phyloP scores from a whole-genome alignment of 2,329 filamentous ascomycete species.

The Ascochyta lentis region DNA sequence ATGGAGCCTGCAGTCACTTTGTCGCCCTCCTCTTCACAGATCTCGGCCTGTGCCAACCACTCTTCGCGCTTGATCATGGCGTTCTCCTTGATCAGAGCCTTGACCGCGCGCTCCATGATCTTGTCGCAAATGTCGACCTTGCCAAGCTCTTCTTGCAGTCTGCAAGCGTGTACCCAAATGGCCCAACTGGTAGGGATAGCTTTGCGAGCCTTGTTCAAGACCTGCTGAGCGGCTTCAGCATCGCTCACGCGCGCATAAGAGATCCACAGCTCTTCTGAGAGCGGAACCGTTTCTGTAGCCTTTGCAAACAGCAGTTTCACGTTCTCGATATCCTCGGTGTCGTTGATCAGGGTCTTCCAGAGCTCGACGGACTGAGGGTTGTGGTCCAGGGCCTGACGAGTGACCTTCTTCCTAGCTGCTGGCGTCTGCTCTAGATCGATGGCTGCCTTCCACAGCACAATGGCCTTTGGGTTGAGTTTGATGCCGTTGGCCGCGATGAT shows the following conservation, averaged over 20 bases:
- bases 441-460: constrained; percentile 91
- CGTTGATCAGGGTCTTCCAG: constrained; percentile 98
- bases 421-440: constrained; percentile 88
- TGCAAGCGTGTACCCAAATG: constrained; percentile 94
- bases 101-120: constrained; percentile 93
- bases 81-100: constrained; percentile 85
- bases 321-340: constrained; percentile 89
- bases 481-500: constrained; percentile 94
- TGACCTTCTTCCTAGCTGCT: constrained; percentile 88
- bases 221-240: constrained; percentile 89
- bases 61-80: constrained; percentile 98
- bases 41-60: constrained; percentile 94
- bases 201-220: constrained; percentile 93
- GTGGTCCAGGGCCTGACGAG: constrained; percentile 88
- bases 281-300: constrained; percentile 91
- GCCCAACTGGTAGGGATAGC: constrained; percentile 92
- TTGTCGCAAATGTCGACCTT: constrained; percentile 76
- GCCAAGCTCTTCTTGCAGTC: constrained; percentile 88
- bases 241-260: constrained; percentile 88
- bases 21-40: constrained; percentile 91
- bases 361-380: constrained; percentile 92
- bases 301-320: constrained; percentile 89
- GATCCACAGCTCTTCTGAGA: constrained; percentile 94
- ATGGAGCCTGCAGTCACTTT: constrained; percentile 87
- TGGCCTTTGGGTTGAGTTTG: constrained; percentile 86